Evolutionary conservation across 257 asterid species (phyloP).

Genomic region (Solanum peruvianum): DNA sequence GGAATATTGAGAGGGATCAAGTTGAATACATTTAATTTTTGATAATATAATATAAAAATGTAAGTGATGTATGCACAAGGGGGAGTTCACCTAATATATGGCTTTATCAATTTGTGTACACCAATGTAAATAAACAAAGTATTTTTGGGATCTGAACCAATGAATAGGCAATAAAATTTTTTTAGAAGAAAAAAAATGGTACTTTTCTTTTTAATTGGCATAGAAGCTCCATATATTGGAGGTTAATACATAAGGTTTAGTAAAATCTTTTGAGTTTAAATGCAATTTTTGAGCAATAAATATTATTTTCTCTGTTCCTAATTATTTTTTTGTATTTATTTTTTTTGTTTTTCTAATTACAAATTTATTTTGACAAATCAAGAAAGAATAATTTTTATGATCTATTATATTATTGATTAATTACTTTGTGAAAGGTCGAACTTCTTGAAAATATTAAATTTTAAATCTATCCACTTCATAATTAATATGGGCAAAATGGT

Average conservation of each 20-base stretch:
- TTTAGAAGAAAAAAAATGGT: not conserved
- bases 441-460: too few relatives aligned
- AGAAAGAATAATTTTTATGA: too few relatives aligned
- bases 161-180: not conserved
- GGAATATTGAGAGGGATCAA: not conserved
- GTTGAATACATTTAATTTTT: not conserved
- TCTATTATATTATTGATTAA: too few relatives aligned
- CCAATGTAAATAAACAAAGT: not conserved
- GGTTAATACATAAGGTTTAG: not conserved
- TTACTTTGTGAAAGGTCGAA: too few relatives aligned
- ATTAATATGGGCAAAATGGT: fast-evolving
- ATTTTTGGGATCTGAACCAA: slow-evolving; percentile 4
- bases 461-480: too few relatives aligned
- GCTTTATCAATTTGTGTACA: not conserved
- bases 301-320: too few relatives aligned
- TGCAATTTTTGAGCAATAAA: slow-evolving; percentile 4
- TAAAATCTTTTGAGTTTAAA: not conserved
- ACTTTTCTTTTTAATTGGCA: not conserved
- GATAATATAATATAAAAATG: not conserved
- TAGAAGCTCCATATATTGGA: not conserved
- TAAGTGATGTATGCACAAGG: not conserved
- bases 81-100: slow-evolving; percentile 10
- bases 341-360: fast-evolving
- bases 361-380: too few relatives aligned
- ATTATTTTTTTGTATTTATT: too few relatives aligned